Evolutionary conservation across 805 yeast genomes (phyloP).

Genomic region (Lipomyces spencermartinsiae): DNA sequence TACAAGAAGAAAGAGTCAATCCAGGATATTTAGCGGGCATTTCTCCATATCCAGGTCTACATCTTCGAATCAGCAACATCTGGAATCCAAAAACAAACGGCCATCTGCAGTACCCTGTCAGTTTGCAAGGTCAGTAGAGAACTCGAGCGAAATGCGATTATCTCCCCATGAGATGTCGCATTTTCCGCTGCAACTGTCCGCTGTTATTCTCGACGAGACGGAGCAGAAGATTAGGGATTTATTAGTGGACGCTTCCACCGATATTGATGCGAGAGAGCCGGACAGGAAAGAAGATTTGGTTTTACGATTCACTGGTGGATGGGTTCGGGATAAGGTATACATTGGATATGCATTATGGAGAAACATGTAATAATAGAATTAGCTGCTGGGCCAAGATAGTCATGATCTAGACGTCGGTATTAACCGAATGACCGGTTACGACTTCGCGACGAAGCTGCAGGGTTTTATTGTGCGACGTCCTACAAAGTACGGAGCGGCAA

Average conservation of each 20-base stretch:
- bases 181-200: background rate
- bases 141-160: background rate
- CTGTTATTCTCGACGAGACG: slow-evolving; percentile 22
- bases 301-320: slow-evolving; percentile 91
- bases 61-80: background rate
- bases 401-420: slow-evolving; percentile 94
- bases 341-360: background rate
- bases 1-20: background rate
- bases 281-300: slow-evolving; percentile 48
- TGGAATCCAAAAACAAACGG: background rate
- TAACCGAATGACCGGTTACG: slow-evolving; percentile 81
- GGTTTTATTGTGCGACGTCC: slow-evolving; percentile 50
- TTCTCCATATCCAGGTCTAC: background rate
- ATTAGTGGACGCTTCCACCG: slow-evolving; percentile 41
- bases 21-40: background rate
- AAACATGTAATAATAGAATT: background rate
- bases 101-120: background rate
- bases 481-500: slow-evolving; percentile 21
- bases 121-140: background rate
- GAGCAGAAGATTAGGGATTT: slow-evolving; percentile 45
- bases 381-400: slow-evolving; percentile 76
- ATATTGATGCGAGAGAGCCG: slow-evolving; percentile 40
- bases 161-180: background rate
- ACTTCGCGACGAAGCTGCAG: slow-evolving; percentile 73
- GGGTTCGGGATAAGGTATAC: slow-evolving; percentile 83